phyloP scores from a whole-genome alignment of 2,329 filamentous ascomycete genomes.

The Microdochium bolleyi region DNA sequence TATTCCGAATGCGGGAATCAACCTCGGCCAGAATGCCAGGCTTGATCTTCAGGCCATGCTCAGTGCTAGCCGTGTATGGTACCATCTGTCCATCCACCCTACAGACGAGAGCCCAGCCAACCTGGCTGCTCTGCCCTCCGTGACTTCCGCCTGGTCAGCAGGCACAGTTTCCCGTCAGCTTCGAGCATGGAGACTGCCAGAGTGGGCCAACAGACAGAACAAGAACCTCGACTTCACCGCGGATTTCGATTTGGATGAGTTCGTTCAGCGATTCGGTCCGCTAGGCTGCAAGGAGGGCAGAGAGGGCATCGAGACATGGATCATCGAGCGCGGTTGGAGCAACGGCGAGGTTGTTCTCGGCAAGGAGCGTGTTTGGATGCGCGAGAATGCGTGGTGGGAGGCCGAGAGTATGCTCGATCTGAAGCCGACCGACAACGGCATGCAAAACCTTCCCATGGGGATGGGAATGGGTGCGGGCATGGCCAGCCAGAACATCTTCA shows the following conservation, averaged over 20 bases:
- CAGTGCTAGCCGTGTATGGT: slow-evolving; percentile 86
- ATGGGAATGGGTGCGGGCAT: background rate
- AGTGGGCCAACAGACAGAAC: slow-evolving; percentile 93
- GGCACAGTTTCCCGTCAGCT: slow-evolving; percentile 88
- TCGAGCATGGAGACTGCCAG: slow-evolving; percentile 84
- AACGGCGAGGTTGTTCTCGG: slow-evolving; percentile 94
- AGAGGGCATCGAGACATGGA: slow-evolving; percentile 91
- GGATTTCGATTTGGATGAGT: slow-evolving; percentile 93
- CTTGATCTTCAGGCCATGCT: slow-evolving; percentile 70
- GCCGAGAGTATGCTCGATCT: slow-evolving; percentile 93
- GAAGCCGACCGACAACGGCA: slow-evolving; percentile 51
- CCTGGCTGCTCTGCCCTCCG: slow-evolving; percentile 62
- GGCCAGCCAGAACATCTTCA: background rate
- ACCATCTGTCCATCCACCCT: slow-evolving; percentile 84
- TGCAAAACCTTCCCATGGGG: slow-evolving; percentile 8
- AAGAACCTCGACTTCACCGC: slow-evolving; percentile 91
- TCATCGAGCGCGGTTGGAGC: slow-evolving; percentile 93
- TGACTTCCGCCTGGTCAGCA: slow-evolving; percentile 86
- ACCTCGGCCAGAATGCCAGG: slow-evolving; percentile 68
- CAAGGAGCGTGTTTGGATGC: slow-evolving; percentile 89
- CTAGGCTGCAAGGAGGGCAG: slow-evolving; percentile 84
- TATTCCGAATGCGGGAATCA: slow-evolving; percentile 67
- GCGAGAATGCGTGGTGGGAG: slow-evolving; percentile 94
- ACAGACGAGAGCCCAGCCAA: slow-evolving; percentile 76
- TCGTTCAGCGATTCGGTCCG: slow-evolving; percentile 70